Base-by-base conservation (phyloP, 2,329 filamentous ascomycete genomes). In the Pseudomassariella vexata region DNA sequence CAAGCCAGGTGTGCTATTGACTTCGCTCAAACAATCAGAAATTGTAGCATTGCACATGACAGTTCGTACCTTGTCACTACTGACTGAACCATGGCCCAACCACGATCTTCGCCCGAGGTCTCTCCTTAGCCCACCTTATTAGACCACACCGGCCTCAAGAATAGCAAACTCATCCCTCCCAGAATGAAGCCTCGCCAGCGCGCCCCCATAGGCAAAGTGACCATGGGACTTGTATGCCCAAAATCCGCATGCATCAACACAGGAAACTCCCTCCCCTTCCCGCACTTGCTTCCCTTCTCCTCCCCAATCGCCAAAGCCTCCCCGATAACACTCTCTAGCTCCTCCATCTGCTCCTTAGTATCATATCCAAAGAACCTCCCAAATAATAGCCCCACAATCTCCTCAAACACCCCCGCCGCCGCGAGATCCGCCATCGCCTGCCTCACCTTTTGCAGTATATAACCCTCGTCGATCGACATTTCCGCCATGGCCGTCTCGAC, bases 231-330 rank as follows among this genome's bases (percentile, higher is more conserved):
- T 0, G 62, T 64, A 39, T 67, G 62, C 1, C 64, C 63, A 26
- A 67, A 46, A 25, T 67, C 64, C 0, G 66, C 56, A 16, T 56
- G 54, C 7, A 60, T 58, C 31, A 67, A 19, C 8, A 67, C 61
- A 0, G 63, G 63, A 32, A 65, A 64, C n/a, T n/a, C n/a, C n/a
- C n/a, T n/a, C n/a, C n/a, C n/a, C n/a, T n/a, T n/a, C n/a, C n/a
- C n/a, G n/a, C n/a, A n/a, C n/a, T n/a, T n/a, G n/a, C n/a, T n/a
- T n/a, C n/a, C n/a, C 14, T 37, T 35, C 27, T 41, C 45, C 3
- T 45, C 41, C 1, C 56, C 53, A n/a, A 60, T 55, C 8, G 58
- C 59, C n/a, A 64, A 32, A 1, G 59, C 34, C 5, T 43, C 52
- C 24, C 32, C 52, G 10, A 63, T 55, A 2, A 56, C 47, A 2